Percentiles rank a stretch among this genome's conserved stretches.
phyloP scores from a whole-genome alignment of 495 filamentous ascomycete genomes.

The Schizothecium vesticola region DNA sequence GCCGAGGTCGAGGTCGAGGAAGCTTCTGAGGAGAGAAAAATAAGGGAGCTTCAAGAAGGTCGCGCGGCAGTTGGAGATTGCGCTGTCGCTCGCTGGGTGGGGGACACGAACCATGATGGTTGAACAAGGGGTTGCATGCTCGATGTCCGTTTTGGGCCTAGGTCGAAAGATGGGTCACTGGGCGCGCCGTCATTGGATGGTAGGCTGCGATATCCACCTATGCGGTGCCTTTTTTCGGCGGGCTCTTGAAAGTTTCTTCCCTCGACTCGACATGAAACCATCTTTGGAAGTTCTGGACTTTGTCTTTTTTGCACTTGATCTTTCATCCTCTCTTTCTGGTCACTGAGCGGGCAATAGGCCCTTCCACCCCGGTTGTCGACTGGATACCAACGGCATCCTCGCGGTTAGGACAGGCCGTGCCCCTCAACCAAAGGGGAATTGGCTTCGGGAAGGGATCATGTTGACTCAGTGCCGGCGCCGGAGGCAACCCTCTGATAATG shows the following conservation, averaged over 20 bases:
- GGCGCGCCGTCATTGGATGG: not conserved
- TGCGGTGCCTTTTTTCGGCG: not conserved
- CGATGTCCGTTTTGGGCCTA: not conserved
- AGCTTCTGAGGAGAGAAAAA: not conserved
- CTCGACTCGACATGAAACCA: not conserved
- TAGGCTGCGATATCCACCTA: not conserved
- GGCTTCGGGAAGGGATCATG: no score
- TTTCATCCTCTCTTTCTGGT: not conserved
- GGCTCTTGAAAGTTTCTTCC: not conserved
- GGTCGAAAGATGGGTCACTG: not conserved
- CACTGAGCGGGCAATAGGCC: not conserved
- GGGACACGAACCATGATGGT: not conserved
- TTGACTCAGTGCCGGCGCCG: no score
- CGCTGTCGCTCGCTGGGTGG: not conserved
- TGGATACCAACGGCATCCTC: not conserved
- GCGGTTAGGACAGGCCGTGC: not conserved
- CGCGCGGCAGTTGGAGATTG: not conserved
- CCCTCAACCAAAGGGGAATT: not conserved
- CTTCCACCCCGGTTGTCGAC: not conserved
- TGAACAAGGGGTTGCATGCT: not conserved
- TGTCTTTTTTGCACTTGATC: not conserved
- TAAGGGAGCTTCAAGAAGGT: not conserved
- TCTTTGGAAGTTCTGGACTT: not conserved
- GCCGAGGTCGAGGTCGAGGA: not conserved
- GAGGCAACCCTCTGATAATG: not conserved